Conservation (phyloP, 441 rosid species). For the Erodium texanum region DNA sequence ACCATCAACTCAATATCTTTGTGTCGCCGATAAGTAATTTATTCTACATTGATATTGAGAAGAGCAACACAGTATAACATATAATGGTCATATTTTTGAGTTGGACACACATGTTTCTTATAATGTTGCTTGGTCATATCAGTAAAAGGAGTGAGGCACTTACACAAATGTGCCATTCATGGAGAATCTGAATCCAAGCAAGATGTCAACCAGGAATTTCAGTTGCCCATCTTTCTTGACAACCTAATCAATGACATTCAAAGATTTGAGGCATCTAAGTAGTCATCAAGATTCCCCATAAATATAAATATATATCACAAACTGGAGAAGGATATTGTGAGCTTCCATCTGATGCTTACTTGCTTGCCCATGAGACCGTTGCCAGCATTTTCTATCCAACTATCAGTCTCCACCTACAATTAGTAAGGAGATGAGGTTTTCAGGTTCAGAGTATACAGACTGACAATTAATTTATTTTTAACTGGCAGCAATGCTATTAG, state of each 20-base stretch:
- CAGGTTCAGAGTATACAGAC: not conserved
- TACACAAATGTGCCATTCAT: constrained; percentile 63
- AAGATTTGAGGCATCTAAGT: not conserved
- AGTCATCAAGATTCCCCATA: not conserved
- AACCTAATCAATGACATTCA: constrained; percentile 31
- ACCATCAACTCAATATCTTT: not conserved
- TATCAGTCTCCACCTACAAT: constrained; percentile 71
- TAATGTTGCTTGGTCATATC: not conserved
- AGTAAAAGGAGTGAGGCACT: constrained; percentile 19
- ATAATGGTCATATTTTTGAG: too few species aligned
- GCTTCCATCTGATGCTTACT: constrained; percentile 25
- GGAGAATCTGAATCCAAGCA: constrained; percentile 75
- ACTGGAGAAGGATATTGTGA: not conserved
- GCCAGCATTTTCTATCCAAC: constrained; percentile 90
- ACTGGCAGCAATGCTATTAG: not conserved
- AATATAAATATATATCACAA: not conserved
- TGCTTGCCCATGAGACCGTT: constrained; percentile 94
- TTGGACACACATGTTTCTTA: not conserved
- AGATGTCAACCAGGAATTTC: constrained; percentile 57
- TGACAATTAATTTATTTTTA: not conserved
- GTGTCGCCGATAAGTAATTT: too few species aligned
- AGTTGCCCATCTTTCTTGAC: constrained; percentile 48
- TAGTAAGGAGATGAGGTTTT: constrained; percentile 5
- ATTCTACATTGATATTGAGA: too few species aligned
- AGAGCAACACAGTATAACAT: too few species aligned